phyloP scores from a whole-genome alignment of 495 filamentous ascomycete species.

The Hypoxylon perforatum region DNA sequence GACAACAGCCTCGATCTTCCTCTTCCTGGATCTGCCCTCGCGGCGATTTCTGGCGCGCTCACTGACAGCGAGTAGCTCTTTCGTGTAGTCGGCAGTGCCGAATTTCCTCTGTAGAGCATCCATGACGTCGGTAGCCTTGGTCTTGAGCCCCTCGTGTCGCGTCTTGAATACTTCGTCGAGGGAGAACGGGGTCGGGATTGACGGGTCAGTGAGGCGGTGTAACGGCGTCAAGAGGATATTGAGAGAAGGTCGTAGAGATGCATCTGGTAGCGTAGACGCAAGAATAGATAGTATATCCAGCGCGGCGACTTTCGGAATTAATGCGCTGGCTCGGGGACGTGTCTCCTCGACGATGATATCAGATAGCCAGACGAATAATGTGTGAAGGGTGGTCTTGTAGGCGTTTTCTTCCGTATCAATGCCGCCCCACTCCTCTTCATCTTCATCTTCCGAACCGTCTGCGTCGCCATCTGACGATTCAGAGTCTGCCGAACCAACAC shows the following conservation, averaged over 20 bases:
- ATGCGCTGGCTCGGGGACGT: constrained; percentile 66
- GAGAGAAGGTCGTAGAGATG: constrained; percentile 68
- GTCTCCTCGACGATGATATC: constrained; percentile 82
- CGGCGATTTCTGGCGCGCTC: constrained; percentile 74
- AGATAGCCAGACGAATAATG: constrained; percentile 79
- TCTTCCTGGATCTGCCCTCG: constrained; percentile 78
- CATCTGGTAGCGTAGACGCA: constrained; percentile 66
- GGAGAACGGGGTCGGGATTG: constrained; percentile 74
- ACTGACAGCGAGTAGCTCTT: constrained; percentile 72
- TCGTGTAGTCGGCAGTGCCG: constrained; percentile 81
- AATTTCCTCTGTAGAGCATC: constrained; percentile 81
- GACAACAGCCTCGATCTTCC: constrained; percentile 84
- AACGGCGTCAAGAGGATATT: constrained; percentile 79
- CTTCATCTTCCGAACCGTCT: constrained; percentile 40
- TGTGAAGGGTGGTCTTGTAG: constrained; percentile 62
- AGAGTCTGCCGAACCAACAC: constrained; percentile 38
- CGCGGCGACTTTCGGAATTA: constrained; percentile 78
- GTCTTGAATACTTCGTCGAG: constrained; percentile 73
- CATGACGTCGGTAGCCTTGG: constrained; percentile 77
- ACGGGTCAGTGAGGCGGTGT: constrained; percentile 83
- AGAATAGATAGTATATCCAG: constrained; percentile 75
- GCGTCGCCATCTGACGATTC: constrained; percentile 47
- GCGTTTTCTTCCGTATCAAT: constrained; percentile 59
- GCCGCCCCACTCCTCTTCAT: constrained; percentile 53
- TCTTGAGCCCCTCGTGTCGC: constrained; percentile 72